These are phyloP conservation scores for Penicillium sp. DNA, from an alignment of 2,329 filamentous ascomycete genomes.

Conservation along the genomic window DNA sequence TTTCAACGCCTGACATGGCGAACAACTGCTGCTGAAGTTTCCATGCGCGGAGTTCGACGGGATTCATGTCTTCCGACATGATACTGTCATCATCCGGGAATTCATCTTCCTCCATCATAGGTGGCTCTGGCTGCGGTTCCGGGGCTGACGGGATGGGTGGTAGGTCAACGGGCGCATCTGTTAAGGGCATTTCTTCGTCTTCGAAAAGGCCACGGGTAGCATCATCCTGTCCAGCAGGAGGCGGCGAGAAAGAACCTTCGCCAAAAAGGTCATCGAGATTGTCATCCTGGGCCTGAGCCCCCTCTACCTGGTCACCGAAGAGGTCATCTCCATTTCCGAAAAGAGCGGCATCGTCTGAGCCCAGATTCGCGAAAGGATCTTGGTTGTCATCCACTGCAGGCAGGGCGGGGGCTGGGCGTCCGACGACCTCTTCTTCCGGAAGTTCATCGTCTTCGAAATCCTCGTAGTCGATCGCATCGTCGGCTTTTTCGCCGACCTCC, in stretches of 20 bases:
- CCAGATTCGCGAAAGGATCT: constrained; percentile 29
- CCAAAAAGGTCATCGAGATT: constrained; percentile 51
- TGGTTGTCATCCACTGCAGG: constrained; percentile 57
- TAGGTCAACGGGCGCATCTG: constrained; percentile 19
- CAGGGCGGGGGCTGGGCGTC: constrained; percentile 11
- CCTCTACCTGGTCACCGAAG: constrained; percentile 27
- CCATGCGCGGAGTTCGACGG: constrained; percentile 42
- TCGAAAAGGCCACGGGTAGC: constrained; percentile 35
- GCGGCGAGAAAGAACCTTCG: constrained; percentile 41
- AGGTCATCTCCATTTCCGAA: constrained; percentile 26
- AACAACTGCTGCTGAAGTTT: constrained; percentile 49
- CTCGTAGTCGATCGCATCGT: constrained; percentile 85
- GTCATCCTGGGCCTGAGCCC: constrained; percentile 32
- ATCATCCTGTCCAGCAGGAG: constrained; percentile 30
- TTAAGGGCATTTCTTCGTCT: constrained; percentile 22
- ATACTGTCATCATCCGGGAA: constrained; percentile 29
- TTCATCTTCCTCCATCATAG: constrained; percentile 28
- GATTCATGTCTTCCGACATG: constrained; percentile 42
- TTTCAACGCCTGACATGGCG: constrained; percentile 55
- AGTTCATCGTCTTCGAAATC: constrained; percentile 91
- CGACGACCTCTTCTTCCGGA: constrained; percentile 56
- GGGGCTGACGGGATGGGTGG: constrained; percentile 18
- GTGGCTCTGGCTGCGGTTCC: constrained; percentile 23
- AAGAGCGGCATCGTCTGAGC: constrained; percentile 41
- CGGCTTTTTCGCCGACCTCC: constrained; percentile 70